phyloP scores from a whole-genome alignment of 495 filamentous ascomycete species.

The Bacidia gigantensis region DNA sequence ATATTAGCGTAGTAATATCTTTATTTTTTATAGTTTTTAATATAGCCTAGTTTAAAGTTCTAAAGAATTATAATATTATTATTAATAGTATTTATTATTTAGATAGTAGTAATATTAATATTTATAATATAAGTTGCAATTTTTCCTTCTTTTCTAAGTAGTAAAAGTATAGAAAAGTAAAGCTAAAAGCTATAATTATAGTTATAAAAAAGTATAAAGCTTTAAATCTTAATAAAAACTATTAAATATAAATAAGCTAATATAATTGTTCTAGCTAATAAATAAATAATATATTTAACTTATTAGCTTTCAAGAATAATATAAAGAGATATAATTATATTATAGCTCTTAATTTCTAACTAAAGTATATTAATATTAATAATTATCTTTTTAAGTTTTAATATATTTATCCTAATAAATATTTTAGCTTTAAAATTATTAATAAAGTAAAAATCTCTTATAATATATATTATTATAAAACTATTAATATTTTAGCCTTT shows the following conservation, averaged over 20 bases:
- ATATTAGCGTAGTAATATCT: neutral
- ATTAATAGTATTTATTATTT: neutral
- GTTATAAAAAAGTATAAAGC: neutral
- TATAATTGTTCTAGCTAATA: neutral
- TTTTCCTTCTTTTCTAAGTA: neutral
- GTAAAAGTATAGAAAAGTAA: neutral
- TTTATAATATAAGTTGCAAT: neutral
- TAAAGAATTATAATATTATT: neutral
- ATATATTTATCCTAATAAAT: neutral
- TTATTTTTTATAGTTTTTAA: neutral
- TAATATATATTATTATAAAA: neutral
- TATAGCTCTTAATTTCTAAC: neutral
- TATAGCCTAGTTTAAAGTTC: neutral
- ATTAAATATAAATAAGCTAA: neutral
- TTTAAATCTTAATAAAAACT: neutral
- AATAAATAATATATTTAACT: neutral
- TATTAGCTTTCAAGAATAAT: neutral
- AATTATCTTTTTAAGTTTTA: neutral
- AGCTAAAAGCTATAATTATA: slow-evolving; percentile 4
- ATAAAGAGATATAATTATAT: neutral
- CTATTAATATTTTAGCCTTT: neutral
- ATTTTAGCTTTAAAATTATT: neutral
- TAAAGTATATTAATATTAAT: neutral
- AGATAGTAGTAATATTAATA: neutral
- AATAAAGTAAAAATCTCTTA: slow-evolving; percentile 1